Evolutionary conservation across 2,329 filamentous ascomycete species (phyloP).

Genomic region (Verticillium nubilum): DNA sequence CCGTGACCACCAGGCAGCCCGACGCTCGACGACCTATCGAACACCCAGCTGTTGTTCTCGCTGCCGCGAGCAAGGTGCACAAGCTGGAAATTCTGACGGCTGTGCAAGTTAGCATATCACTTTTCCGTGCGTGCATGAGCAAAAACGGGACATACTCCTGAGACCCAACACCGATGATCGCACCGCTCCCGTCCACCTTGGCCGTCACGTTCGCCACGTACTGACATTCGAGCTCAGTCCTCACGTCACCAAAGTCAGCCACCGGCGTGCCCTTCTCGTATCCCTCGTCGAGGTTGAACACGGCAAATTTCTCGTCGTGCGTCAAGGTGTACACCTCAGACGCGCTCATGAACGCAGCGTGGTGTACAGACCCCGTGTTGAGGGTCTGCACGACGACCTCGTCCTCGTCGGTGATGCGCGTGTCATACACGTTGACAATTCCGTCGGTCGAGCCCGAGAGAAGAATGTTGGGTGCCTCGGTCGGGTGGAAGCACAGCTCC

Average conservation of each 20-base stretch:
- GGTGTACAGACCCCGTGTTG: slow-evolving; percentile 71
- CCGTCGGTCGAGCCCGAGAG: slow-evolving; percentile 77
- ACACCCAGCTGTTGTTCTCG: slow-evolving; percentile 38
- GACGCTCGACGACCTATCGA: slow-evolving; percentile 51
- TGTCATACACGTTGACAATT: slow-evolving; percentile 72
- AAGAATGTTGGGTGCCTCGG: slow-evolving; percentile 49
- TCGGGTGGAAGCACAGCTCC: slow-evolving; percentile 55
- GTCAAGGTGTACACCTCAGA: slow-evolving; percentile 67
- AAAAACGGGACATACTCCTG: slow-evolving; percentile 49
- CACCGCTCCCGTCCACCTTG: slow-evolving; percentile 52
- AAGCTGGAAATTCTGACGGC: slow-evolving; percentile 53
- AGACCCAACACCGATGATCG: slow-evolving; percentile 59
- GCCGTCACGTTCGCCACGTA: slow-evolving; percentile 65
- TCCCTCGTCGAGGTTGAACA: slow-evolving; percentile 64
- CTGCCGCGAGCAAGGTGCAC: slow-evolving; percentile 50
- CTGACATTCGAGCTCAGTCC: slow-evolving; percentile 60
- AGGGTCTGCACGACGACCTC: slow-evolving; percentile 73
- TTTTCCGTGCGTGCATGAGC: neutral
- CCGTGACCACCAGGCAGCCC: slow-evolving; percentile 58
- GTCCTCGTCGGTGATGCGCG: slow-evolving; percentile 65
- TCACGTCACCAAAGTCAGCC: slow-evolving; percentile 62
- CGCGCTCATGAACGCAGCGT: slow-evolving; percentile 62
- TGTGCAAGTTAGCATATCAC: slow-evolving; percentile 19
- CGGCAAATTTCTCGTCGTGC: slow-evolving; percentile 71
- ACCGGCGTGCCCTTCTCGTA: slow-evolving; percentile 52